A percentile compares a stretch with the other conserved stretches of the same genome.
phyloP scores from a whole-genome alignment of 139 green algal genomes.

The Trebouxia sp. region DNA sequence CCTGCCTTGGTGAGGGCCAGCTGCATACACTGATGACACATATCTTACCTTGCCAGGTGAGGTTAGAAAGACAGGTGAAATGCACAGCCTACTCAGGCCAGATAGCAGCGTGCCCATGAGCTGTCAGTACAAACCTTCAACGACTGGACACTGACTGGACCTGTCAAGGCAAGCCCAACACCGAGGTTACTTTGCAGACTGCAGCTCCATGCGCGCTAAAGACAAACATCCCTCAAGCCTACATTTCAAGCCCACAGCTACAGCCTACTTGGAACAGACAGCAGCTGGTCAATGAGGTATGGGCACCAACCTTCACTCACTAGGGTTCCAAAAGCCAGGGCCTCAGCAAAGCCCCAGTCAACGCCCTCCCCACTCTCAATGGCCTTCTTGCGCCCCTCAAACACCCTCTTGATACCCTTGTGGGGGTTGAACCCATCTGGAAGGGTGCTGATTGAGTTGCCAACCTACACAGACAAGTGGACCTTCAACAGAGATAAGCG shows the following conservation, averaged over 20 bases:
- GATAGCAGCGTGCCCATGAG: no score
- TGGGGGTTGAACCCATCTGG: conserved; percentile 85
- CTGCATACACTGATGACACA: no score
- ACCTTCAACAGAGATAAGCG: no score
- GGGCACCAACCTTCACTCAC: conserved; percentile 73
- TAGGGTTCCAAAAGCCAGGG: conserved; percentile 94
- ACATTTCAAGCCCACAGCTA: background rate
- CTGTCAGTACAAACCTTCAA: no score
- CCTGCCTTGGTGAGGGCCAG: no score
- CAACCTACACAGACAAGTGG: conserved; percentile 68
- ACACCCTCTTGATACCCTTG: conserved; percentile 89
- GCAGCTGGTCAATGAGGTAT: background rate
- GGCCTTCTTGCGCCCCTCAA: conserved; percentile 79
- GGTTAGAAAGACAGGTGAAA: no score
- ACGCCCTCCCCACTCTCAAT: conserved; percentile 76
- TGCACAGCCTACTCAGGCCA: no score
- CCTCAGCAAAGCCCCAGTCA: conserved; percentile 95
- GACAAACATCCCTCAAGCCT: background rate
- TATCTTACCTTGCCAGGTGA: no score
- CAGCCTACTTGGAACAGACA: background rate
- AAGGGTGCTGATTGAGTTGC: conserved; percentile 80
- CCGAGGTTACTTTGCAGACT: no score
- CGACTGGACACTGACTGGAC: no score
- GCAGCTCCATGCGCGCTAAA: background rate
- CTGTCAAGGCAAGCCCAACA: no score